Percentiles rank a stretch among this genome's conserved stretches.
Evolutionary conservation across 2,329 filamentous ascomycete species (phyloP).

Genomic region (Aspergillus transmontanensis): DNA sequence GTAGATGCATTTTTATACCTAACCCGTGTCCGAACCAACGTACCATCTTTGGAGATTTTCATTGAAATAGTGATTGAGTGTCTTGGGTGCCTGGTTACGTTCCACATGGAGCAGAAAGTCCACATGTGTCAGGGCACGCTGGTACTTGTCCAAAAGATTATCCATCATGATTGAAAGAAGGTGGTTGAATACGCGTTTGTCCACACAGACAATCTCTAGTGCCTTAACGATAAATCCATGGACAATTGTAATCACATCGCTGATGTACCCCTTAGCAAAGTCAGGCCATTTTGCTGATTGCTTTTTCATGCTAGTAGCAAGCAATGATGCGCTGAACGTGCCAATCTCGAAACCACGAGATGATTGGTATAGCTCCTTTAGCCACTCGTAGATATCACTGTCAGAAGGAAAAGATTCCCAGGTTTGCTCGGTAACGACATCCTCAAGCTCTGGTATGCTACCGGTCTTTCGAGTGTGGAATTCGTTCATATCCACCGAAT

Average conservation of each 20-base stretch:
- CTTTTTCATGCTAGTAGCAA: slow-evolving; percentile 49
- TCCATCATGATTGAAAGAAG: slow-evolving; percentile 51
- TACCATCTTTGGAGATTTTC: slow-evolving; percentile 46
- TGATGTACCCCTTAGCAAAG: slow-evolving; percentile 54
- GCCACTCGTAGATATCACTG: slow-evolving; percentile 47
- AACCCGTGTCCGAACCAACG: slow-evolving; percentile 1
- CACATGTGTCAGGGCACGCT: slow-evolving; percentile 51
- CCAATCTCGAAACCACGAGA: slow-evolving; percentile 60
- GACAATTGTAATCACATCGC: slow-evolving; percentile 53
- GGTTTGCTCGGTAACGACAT: slow-evolving; percentile 20
- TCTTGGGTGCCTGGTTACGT: slow-evolving; percentile 48
- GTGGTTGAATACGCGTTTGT: slow-evolving; percentile 46
- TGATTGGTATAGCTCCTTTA: slow-evolving; percentile 44
- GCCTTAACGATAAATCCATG: slow-evolving; percentile 55
- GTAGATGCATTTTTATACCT: background rate
- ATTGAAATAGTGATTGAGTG: slow-evolving; percentile 56
- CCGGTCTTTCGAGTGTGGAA: slow-evolving; percentile 1
- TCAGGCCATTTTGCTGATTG: slow-evolving; percentile 58
- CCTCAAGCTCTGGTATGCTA: slow-evolving; percentile 18
- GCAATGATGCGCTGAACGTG: slow-evolving; percentile 42
- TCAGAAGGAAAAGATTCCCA: background rate
- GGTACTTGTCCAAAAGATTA: slow-evolving; percentile 50
- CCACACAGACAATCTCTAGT: slow-evolving; percentile 48
- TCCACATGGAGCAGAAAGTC: slow-evolving; percentile 58
- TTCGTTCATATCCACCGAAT: background rate